Conservation (phyloP, 2,329 filamentous ascomycete genomes). For the Amylocarpus encephaloides region DNA sequence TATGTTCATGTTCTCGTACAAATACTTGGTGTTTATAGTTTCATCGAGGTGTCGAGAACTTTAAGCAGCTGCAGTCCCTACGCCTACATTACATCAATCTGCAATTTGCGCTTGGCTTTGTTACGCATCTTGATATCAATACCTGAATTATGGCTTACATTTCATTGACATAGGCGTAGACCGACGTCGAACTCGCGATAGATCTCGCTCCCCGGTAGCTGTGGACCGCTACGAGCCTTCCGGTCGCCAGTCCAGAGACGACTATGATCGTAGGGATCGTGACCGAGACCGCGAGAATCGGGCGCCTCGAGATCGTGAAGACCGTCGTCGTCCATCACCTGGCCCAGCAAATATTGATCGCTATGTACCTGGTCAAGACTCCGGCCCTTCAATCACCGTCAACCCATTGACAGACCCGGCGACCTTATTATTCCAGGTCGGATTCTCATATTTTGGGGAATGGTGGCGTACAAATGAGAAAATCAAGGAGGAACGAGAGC, state of each 20-base stretch:
- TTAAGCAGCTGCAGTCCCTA: conserved; percentile 11
- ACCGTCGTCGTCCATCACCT: conserved; percentile 55
- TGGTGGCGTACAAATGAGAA: conserved; percentile 81
- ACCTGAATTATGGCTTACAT: conserved; percentile 9
- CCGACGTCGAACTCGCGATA: conserved; percentile 45
- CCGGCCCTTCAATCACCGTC: conserved; percentile 40
- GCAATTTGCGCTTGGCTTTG: neutral
- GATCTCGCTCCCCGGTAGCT: conserved; percentile 62
- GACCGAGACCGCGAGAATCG: neutral
- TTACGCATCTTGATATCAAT: neutral
- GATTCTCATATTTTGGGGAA: conserved; percentile 79
- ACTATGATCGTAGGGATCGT: conserved; percentile 43
- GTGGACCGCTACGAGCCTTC: conserved; percentile 75
- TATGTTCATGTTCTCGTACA: conserved; percentile 38
- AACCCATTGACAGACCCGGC: conserved; percentile 70
- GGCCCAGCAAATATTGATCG: conserved; percentile 69
- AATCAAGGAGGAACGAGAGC: conserved; percentile 76
- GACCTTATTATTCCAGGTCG: conserved; percentile 70
- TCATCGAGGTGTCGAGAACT: neutral
- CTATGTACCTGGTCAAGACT: conserved; percentile 72
- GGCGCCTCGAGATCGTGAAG: conserved; percentile 42
- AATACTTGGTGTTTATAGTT: no score
- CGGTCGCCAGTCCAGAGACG: conserved; percentile 54
- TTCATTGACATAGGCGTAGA: conserved; percentile 43
- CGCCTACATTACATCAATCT: neutral